Evolutionary conservation across 2,329 filamentous ascomycete genomes (phyloP), one percentile per base, ranked within the genome.

Genomic region (Pyricularia grisea): DNA sequence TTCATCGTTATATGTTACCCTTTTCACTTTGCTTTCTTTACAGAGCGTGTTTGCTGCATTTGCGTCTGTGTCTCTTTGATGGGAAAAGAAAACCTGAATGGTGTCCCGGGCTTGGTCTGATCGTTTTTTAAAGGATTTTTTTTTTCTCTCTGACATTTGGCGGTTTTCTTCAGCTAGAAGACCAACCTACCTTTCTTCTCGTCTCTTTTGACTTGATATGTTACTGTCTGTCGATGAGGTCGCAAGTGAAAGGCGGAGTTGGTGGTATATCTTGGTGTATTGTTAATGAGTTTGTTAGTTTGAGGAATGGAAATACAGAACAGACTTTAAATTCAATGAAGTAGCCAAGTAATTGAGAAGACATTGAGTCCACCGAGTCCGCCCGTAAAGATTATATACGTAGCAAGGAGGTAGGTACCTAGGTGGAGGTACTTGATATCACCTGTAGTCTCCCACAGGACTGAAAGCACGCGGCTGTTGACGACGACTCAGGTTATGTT

Each of bases 291-390:
- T 12, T 61, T 27, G 20, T 12, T 61, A 61, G 10, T 23, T 61
- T 25, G 58, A 61, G 58, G 58, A 61, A 61, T 25, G 58, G 58
- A 61, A 61, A 61, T 61, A 61, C 58, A 61, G 58, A 61, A 61
- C 58, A 50, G 58, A 61, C 58, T 12, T 61, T 27, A 17, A 61
- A 17, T n/a, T n/a, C 3, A 12, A 10, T 7, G 2, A 33, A 33
- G 31, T 33, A 33, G 31, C 31, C 11, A 33, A 33, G 31, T 33
- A 33, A 33, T 33, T 10, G 9, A 33, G 31, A 33, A 33, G 7
- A 33, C 11, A 33, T 33, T 10, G 31, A 33, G 5, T 33, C 31
- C 31, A 33, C 31, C 6, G 31, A 33, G 31, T 33, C 31, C 31
- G 31, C 31, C 31, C 31, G 11, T 6, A 33, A 1, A 10, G 31